A percentile compares a stretch with the other conserved stretches of the same genome.
Evolutionary conservation across 495 filamentous ascomycete species (phyloP).

Genomic region (Penicillium tannophilum): DNA sequence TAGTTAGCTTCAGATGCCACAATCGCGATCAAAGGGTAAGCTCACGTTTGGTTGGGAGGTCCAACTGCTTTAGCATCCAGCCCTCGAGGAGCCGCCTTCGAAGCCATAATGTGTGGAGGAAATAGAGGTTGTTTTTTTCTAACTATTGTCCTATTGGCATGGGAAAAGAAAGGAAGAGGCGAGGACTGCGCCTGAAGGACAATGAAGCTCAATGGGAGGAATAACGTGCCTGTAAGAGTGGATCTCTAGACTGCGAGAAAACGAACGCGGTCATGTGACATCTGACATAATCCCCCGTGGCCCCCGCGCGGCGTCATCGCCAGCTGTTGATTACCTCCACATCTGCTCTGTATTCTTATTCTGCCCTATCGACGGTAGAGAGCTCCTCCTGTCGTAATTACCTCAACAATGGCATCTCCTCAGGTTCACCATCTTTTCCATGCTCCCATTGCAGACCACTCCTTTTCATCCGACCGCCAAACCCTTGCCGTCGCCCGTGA

Average conservation of each 20-base stretch:
- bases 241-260: constrained; percentile 19
- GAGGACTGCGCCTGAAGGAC: constrained; percentile 1
- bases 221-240: constrained; percentile 6
- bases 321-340: constrained; percentile 5
- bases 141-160: neutral
- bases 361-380: constrained; percentile 82
- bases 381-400: constrained; percentile 90
- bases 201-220: constrained; percentile 16
- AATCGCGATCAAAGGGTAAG: constrained; percentile 20
- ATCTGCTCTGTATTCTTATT: constrained; percentile 4
- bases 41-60: constrained; percentile 75
- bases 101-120: constrained; percentile 34
- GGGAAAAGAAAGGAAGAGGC: neutral
- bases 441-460: constrained; percentile 94
- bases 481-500: constrained; percentile 91
- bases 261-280: constrained; percentile 28
- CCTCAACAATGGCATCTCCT: constrained; percentile 70
- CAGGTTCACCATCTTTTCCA: constrained; percentile 98
- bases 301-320: constrained; percentile 28
- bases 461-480: constrained; percentile 88
- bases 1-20: constrained; percentile 29
- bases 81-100: constrained; percentile 40
- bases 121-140: neutral
- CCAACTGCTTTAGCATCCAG: constrained; percentile 39
- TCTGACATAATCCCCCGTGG: constrained; percentile 18